Conservation (phyloP, 768 basidiomycete species). For the Kwoniella sp. region DNA sequence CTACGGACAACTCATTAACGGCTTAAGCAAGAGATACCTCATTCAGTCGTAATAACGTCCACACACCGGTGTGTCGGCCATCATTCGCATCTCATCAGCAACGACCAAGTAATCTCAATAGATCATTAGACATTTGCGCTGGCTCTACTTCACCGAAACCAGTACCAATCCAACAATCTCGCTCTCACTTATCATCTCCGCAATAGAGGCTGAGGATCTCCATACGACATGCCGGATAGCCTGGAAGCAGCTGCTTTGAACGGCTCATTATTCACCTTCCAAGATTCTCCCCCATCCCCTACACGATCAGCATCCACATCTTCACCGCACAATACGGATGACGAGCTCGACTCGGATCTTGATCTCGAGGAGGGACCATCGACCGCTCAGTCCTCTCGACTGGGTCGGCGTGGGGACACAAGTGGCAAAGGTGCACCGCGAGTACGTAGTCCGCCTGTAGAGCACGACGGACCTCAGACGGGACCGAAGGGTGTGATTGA, state of each 20-base stretch:
- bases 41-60: no score
- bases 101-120: no score
- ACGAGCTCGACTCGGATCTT: constrained; percentile 27
- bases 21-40: no score
- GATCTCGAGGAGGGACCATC: constrained; percentile 13
- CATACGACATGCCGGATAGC: constrained; percentile 19
- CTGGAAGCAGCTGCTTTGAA: constrained; percentile 34
- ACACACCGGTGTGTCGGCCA: no score
- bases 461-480: constrained; percentile 33
- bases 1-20: no score
- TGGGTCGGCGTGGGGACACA: constrained; percentile 14
- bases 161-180: no score
- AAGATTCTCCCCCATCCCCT: constrained; percentile 23
- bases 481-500: constrained; percentile 44
- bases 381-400: constrained; percentile 1
- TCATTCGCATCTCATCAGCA: no score
- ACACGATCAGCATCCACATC: constrained; percentile 22
- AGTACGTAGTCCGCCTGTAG: constrained; percentile 2
- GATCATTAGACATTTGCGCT: no score
- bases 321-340: constrained; percentile 35
- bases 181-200: no score
- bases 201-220: no score
- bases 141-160: no score
- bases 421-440: constrained; percentile 11
- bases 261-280: constrained; percentile 30